These are phyloP conservation scores for Penicillium steckii DNA, from an alignment of 495 filamentous ascomycete species.

Conservation along the genomic window DNA sequence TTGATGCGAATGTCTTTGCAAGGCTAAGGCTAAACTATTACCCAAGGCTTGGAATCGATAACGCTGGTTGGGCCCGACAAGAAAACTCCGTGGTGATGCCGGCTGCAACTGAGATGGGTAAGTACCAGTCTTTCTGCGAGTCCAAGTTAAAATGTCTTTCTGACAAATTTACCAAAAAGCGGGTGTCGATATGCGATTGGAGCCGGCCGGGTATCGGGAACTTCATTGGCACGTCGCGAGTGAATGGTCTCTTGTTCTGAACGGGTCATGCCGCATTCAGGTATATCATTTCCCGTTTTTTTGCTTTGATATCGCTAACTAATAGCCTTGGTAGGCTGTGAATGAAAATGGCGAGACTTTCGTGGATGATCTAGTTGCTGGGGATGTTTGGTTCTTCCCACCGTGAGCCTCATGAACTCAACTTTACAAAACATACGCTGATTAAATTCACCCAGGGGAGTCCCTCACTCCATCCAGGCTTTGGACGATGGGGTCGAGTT, in stretches of 20 bases:
- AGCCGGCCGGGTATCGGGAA: conserved; percentile 63
- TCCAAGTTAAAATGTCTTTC: neutral
- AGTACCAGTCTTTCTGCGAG: neutral
- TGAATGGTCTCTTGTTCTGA: conserved; percentile 67
- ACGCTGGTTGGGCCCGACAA: conserved; percentile 68
- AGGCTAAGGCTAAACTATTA: too few species aligned
- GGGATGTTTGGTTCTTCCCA: conserved; percentile 74
- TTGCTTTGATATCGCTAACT: neutral
- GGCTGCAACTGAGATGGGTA: conserved; percentile 56
- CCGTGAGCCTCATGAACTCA: conserved; percentile 21
- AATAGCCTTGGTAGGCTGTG: conserved; percentile 40
- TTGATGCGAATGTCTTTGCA: neutral
- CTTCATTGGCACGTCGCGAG: conserved; percentile 71
- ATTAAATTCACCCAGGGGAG: conserved; percentile 37
- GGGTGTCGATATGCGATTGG: conserved; percentile 76
- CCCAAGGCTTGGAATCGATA: conserved; percentile 53
- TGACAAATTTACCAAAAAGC: conserved; percentile 30
- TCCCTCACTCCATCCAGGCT: conserved; percentile 68
- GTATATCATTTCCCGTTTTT: conserved; percentile 13
- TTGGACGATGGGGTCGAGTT: conserved; percentile 65
- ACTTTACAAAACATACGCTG: neutral
- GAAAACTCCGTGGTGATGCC: conserved; percentile 64
- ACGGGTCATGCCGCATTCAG: conserved; percentile 59
- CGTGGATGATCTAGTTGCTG: conserved; percentile 62
- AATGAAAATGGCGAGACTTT: conserved; percentile 64